Evolutionary conservation across 176 grass and related monocot genomes (phyloP).

Genomic region (Avena eriantha): DNA sequence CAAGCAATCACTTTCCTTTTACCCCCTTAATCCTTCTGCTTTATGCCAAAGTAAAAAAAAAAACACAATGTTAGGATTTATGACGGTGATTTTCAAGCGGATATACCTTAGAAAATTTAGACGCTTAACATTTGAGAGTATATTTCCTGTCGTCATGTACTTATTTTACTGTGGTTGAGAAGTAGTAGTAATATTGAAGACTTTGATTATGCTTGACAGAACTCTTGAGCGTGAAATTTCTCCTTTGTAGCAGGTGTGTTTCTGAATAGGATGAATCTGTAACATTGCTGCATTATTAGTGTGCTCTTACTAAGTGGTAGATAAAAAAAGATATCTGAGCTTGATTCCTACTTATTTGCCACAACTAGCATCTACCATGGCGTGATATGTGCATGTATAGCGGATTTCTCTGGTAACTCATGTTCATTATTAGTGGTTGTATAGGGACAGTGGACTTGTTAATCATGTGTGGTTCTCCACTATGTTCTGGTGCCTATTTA

Average conservation of each 20-base stretch:
- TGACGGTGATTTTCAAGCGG: not conserved
- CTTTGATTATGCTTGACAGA: not conserved
- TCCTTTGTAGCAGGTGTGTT: slow-evolving; percentile 31
- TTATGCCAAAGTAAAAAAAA: not conserved
- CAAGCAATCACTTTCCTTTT: slow-evolving; percentile 1
- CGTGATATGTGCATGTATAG: not conserved
- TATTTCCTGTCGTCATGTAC: not conserved
- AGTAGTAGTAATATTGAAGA: slow-evolving; percentile 45
- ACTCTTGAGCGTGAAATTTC: slow-evolving; percentile 28
- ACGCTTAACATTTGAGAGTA: slow-evolving; percentile 20
- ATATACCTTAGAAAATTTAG: no score
- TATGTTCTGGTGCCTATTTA: slow-evolving; percentile 75
- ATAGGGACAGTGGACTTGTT: not conserved
- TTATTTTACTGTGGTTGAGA: no score
- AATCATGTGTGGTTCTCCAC: slow-evolving; percentile 9
- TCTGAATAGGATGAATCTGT: slow-evolving; percentile 16
- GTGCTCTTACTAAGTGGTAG: not conserved
- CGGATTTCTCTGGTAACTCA: slow-evolving; percentile 24
- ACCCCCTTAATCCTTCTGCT: not conserved
- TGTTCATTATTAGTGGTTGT: not conserved
- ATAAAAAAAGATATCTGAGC: not conserved
- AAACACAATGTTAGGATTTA: not conserved
- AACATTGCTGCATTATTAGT: slow-evolving; percentile 11
- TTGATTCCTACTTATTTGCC: not conserved
- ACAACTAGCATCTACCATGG: not conserved